A percentile compares a stretch with the other conserved stretches of the same genome.
Evolutionary conservation across 1,284 basidiomycete species (phyloP).

Genomic region (Ustilago xerochloae): DNA sequence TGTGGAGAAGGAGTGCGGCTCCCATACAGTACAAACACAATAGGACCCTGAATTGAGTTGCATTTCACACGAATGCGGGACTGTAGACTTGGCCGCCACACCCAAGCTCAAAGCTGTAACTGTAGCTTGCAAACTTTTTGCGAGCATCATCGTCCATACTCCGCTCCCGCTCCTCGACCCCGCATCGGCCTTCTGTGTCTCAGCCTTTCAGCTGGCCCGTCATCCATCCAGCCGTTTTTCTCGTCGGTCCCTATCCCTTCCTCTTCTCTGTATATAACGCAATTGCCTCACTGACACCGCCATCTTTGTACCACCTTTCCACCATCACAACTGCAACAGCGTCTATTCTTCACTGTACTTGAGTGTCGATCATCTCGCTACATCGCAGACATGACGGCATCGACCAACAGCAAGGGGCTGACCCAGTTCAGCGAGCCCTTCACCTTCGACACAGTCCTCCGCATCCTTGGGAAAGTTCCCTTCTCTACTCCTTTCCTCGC

Average conservation of each 20-base stretch:
- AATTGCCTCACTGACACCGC: background rate
- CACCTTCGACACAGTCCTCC: constrained; percentile 53
- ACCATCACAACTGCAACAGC: too few relatives aligned
- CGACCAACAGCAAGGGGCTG: constrained; percentile 8
- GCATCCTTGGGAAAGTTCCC: constrained; percentile 50
- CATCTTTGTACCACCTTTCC: background rate
- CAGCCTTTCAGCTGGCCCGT: background rate
- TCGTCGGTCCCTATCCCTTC: background rate
- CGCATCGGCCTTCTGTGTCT: background rate
- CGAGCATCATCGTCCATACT: constrained; percentile 20
- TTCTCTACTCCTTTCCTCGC: constrained; percentile 59
- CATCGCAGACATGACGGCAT: constrained; percentile 12
- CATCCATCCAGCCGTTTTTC: background rate
- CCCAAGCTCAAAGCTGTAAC: too few relatives aligned
- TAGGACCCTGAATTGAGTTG: constrained; percentile 1
- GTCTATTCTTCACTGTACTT: background rate
- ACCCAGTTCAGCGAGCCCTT: constrained; percentile 47
- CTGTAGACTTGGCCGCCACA: background rate
- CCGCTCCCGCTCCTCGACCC: background rate
- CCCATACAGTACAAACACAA: constrained; percentile 1
- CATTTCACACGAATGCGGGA: constrained; percentile 28
- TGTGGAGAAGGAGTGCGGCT: constrained; percentile 6
- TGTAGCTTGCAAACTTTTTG: constrained; percentile 1
- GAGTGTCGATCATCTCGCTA: background rate
- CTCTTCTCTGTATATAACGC: background rate